These are phyloP conservation scores for Amaranthus cruentus DNA, from an alignment of 148 eudicot genomes.

Conservation along the genomic window DNA sequence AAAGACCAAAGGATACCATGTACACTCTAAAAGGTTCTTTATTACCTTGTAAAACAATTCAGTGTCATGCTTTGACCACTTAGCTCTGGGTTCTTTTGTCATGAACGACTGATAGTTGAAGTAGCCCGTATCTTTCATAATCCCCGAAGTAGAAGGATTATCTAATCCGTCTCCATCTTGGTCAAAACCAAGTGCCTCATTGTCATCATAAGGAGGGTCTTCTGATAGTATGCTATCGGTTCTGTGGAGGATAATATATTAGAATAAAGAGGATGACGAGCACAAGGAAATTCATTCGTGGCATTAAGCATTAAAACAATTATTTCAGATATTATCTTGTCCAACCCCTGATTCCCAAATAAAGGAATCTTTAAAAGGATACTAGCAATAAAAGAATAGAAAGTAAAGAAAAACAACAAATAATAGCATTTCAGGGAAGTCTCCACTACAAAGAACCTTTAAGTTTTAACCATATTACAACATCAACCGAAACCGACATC, in stretches of 20 bases:
- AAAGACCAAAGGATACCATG: not conserved
- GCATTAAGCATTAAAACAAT: not conserved
- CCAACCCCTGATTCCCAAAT: not conserved
- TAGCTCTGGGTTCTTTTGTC: slow-evolving; percentile 42
- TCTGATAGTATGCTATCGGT: slow-evolving; percentile 27
- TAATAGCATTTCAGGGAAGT: not conserved
- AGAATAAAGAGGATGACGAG: not conserved
- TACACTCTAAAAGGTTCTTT: not conserved
- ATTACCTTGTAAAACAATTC: slow-evolving; percentile 75
- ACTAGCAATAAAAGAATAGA: not conserved
- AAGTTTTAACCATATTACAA: not conserved
- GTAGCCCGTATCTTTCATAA: slow-evolving; percentile 33
- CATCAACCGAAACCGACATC: not conserved
- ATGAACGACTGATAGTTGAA: slow-evolving; percentile 59
- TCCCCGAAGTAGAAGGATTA: slow-evolving; percentile 31
- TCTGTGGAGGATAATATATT: slow-evolving; percentile 33
- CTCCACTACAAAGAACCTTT: not conserved
- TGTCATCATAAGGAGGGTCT: slow-evolving; percentile 34
- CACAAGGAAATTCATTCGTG: not conserved
- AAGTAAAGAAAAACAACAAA: not conserved
- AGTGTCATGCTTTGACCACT: slow-evolving; percentile 82
- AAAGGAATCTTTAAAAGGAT: not conserved
- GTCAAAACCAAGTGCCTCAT: slow-evolving; percentile 33
- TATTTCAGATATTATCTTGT: not conserved
- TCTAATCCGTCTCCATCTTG: slow-evolving; percentile 32